phyloP scores from a whole-genome alignment of 2,329 filamentous ascomycete species.

The Pseudogymnoascus sp. region DNA sequence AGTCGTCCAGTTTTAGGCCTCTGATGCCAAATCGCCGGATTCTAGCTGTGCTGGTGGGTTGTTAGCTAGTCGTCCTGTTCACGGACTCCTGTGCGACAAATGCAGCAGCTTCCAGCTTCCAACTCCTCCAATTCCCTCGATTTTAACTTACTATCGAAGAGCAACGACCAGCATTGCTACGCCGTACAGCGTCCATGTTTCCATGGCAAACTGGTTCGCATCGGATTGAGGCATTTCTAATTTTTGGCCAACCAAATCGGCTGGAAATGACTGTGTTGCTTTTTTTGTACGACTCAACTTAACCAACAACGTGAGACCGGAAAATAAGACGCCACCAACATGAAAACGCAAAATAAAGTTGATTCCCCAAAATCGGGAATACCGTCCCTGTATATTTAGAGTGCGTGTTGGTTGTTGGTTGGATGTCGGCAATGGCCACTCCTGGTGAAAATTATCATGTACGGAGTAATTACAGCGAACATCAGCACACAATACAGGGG shows the following conservation, averaged over 20 bases:
- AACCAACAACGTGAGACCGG: neutral
- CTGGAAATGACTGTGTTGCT: neutral
- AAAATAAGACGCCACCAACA: neutral
- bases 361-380: neutral
- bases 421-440: neutral
- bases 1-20: conserved; percentile 39
- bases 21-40: conserved; percentile 33
- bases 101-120: no score
- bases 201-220: conserved; percentile 14
- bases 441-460: neutral
- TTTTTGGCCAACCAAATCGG: neutral
- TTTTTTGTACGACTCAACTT: neutral
- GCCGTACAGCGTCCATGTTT: conserved; percentile 21
- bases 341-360: neutral
- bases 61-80: conserved; percentile 7
- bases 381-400: neutral
- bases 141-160: conserved; percentile 20
- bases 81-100: neutral
- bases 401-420: neutral
- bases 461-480: neutral
- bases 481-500: neutral
- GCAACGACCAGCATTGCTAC: conserved; percentile 18
- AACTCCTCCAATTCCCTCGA: conserved; percentile 26
- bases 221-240: neutral
- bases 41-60: conserved; percentile 29